Base-by-base conservation (phyloP, 805 yeast species). In the Pichia pseudocactophila region DNA sequence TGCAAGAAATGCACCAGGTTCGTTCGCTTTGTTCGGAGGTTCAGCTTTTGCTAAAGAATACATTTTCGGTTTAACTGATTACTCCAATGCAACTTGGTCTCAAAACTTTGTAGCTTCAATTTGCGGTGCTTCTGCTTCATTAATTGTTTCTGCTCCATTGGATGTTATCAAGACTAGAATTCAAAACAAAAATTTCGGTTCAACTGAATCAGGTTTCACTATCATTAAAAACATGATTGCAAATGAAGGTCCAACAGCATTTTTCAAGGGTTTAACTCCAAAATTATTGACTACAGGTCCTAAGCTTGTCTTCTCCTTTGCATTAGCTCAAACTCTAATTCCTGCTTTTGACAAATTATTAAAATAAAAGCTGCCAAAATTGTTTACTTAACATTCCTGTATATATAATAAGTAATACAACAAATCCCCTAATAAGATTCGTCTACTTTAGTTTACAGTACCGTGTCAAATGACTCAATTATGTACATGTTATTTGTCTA, bases 1-100 rank as follows among this genome's bases (percentile, higher is more conserved):
- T 54, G 99, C 99, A 35, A 82, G 99, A 76, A 92, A 92, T 63
- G 97, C 97, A 2, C 99, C 99, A 31, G 99, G 99, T 46, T 87
- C 96, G 2, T 92, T 92, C 60, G 96, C 97, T 15, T 71, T 92
- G 44, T 92, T 92, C 54, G 99, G 99, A 54, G 99, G 97, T 68
- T 88, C 90, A 60, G 96, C 99, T 13, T 92, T 92, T 62, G 97
- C 98, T 48, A 92, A 92, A 69, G 99, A 92, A 68, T 92, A 86
- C 69, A 76, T 92, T 46, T 78, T 87, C 55, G 89, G 89, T 13
- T 73, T 92, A 56, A 59, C 71, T 53, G 98, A 92, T 68, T 88
- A 92, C 70, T 73, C 89, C 28, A 64, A 78, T 48, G 98, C 98
- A 34, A 83, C 97, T 15, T 90, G 97, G 97, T 54, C 74, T 39